phyloP scores from a whole-genome alignment of 805 yeast species.

The Candida stauntonica region DNA sequence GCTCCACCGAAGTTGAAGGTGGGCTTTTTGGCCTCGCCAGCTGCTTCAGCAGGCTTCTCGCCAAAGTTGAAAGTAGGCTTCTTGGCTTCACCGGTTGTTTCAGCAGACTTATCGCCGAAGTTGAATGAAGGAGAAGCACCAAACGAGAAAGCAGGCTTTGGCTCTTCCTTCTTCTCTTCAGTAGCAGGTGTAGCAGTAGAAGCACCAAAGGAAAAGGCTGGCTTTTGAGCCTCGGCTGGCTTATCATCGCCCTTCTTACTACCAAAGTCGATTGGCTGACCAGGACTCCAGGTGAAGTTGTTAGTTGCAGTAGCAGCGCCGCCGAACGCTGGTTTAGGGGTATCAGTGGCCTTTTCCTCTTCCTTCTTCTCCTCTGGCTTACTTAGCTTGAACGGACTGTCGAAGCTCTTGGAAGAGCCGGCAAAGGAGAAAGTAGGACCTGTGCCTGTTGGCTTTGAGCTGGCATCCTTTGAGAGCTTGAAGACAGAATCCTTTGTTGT shows the following conservation, averaged over 20 bases:
- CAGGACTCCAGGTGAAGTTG: conserved; percentile 25
- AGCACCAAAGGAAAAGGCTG: conserved; percentile 8
- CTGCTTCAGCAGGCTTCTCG: conserved; percentile 1
- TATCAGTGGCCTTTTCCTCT: conserved; percentile 4
- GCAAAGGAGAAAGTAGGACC: conserved; percentile 39
- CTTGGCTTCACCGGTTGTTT: conserved; percentile 3
- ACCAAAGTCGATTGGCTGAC: conserved; percentile 18
- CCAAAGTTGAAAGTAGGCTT: neutral
- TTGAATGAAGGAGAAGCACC: conserved; percentile 3
- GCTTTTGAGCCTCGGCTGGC: neutral
- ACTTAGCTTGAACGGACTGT: conserved; percentile 33
- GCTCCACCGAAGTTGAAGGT: conserved; percentile 25
- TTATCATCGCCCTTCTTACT: conserved; percentile 3
- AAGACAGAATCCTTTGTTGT: conserved; percentile 48
- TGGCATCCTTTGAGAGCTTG: conserved; percentile 31
- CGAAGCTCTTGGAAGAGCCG: conserved; percentile 26
- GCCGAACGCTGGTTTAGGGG: too few relatives aligned
- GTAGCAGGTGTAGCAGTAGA: conserved; percentile 2
- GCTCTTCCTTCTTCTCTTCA: conserved; percentile 3
- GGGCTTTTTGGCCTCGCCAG: conserved; percentile 19
- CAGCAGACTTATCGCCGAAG: conserved; percentile 3
- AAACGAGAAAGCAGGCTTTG: conserved; percentile 12
- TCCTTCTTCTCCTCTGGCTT: conserved; percentile 8
- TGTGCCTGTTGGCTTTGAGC: conserved; percentile 26
- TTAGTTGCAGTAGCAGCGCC: conserved; percentile 8